Percentiles rank a stretch among this genome's conserved stretches.
Evolutionary conservation across 2,329 filamentous ascomycete genomes (phyloP).

Genomic region (Diplodia seriata): DNA sequence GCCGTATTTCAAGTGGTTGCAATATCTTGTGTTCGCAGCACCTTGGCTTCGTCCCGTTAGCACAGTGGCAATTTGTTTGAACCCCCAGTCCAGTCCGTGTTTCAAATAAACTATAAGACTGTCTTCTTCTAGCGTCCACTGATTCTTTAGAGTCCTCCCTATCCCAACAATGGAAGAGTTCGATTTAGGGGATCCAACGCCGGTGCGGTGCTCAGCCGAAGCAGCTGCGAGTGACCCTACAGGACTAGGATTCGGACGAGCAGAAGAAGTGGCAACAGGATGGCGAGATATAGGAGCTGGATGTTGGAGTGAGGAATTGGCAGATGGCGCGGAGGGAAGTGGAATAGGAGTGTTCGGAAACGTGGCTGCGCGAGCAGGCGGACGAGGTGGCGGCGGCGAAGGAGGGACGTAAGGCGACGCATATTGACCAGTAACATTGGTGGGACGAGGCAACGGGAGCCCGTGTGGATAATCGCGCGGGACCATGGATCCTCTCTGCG

Average conservation of each 20-base stretch:
- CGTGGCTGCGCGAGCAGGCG: not conserved
- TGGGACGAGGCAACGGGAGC: conserved; percentile 1
- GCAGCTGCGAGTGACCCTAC: not conserved
- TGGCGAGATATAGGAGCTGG: not conserved
- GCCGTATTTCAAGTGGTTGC: conserved; percentile 31
- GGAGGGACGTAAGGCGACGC: not conserved
- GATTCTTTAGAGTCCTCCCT: not conserved
- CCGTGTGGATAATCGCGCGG: conserved; percentile 13
- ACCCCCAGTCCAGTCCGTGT: conserved; percentile 48
- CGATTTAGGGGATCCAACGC: not conserved
- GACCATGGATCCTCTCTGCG: not conserved
- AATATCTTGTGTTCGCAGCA: conserved; percentile 42
- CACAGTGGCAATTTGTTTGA: conserved; percentile 46
- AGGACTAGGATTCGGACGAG: not conserved
- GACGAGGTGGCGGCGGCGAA: not conserved
- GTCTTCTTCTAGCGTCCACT: conserved; percentile 39
- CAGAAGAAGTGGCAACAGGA: not conserved
- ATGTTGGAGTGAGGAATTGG: not conserved
- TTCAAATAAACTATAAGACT: conserved; percentile 50
- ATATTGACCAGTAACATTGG: too few relatives aligned
- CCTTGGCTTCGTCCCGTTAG: conserved; percentile 43
- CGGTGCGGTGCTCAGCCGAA: not conserved
- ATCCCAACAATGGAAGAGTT: not conserved
- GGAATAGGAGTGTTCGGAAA: not conserved
- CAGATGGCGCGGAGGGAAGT: not conserved